Evolutionary conservation across 139 green algal species (phyloP), one percentile per base, ranked within the genome.

Genomic region (Desmodesmus armatus): DNA sequence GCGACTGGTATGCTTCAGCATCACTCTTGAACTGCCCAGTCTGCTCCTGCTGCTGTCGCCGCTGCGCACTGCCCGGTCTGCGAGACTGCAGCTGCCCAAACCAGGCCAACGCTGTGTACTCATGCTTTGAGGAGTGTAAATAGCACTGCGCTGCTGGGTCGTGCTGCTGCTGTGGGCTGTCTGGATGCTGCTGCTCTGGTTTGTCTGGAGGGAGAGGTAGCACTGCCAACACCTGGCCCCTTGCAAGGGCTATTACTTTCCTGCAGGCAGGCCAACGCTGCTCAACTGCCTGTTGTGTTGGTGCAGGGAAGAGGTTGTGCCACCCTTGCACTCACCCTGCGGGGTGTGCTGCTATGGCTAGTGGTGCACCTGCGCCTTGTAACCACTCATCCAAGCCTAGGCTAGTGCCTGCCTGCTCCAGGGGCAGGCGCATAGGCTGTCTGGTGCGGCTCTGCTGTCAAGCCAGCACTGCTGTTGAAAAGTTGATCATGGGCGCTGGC

Each of bases 321-420:
- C n/a, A n/a, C n/a, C n/a, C n/a, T n/a, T 69, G 60, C 21, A 3
- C 74, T 11, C 40, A 82, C 76, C 76, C 76, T 31, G 76, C 71
- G 25, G 76, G 55, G n/a, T 82, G 76, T 72, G 76, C 37, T 37
- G 76, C 76, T 25, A 72, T 37, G 40, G 76, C 76, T 17, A 82
- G 76, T 2, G 76, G 76, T 7, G 55, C 27, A 6, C 23, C 27
- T 2, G 55, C 43, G 17, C 76, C 76, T 17, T 72, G 31, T 7
- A 82, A 39, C 76, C 76, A 82, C 1, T 65, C 76, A 55, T 73
- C 27, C 3, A 82, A 44, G 9, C 37, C 44, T 6, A 82, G 76
- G 0, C 25, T 25, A 23, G 15, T 17, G 55, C 76, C 39, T 25
- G 37, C 74, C 23, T 40, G 39, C 23, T 49, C 53, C 17, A 82